Evolutionary conservation across 176 grass and related monocot genomes (phyloP), one percentile per base, ranked within the genome.

Genomic region (Lolium rigidum): DNA sequence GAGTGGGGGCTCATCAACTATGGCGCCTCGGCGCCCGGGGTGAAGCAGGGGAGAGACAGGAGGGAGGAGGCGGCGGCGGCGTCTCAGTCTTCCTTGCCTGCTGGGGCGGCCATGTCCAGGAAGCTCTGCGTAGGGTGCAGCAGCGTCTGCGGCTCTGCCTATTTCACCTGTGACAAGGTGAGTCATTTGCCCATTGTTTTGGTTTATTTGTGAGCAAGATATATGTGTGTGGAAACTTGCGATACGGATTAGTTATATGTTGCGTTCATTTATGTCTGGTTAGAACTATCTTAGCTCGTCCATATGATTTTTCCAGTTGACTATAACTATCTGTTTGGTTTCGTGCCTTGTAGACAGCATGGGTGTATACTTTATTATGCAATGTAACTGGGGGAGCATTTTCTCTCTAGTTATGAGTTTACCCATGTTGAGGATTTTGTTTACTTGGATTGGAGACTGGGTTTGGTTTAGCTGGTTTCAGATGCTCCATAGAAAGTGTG

Each of bases 1-100:
- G 94, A 99, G 50, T 99, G 97, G 97, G 97, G 97, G 4, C 86
- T 99, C 70, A 96, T 99, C 78, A 99, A 99, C 77, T 92, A 99
- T 7, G 88, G 94, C 43, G 88, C 93, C 9, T 79, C 79, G 0
- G 79, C 82, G 6, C 64, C 63, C 22, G 92, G 90, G 26, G 74
- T 52, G 10, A 93, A 83, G 58, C 90, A 68, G 7, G 92, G 74
- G 12, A 85, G 60, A 80, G 94, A 91, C 59, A 92, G 82, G 84
- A 90, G 78, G 82, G 93, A 95, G 62, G 86, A 88, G 28, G 48
- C 20, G 3, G 49, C 25, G 2, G 25, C 25, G 6, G 37, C 70
- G 7, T 43, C 41, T 1, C 89, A 83, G 38, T 1, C 48, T 12
- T 74, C 67, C 2, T 73, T 83, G 37, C 74, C 87, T 35, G 63